Base-by-base conservation (phyloP, 1,284 basidiomycete genomes). In the Leucoagaricus sp. region DNA sequence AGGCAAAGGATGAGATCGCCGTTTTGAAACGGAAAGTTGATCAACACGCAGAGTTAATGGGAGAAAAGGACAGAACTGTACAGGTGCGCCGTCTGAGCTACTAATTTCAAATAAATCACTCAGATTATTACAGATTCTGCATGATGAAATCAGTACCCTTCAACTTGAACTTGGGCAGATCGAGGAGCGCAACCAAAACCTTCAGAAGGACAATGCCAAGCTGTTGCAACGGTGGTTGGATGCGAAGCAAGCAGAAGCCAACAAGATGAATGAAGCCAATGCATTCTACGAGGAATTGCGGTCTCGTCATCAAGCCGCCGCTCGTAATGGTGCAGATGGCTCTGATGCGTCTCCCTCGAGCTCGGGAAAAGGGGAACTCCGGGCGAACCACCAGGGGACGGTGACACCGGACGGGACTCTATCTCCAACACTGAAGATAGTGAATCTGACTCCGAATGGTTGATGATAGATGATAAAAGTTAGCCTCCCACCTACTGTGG, bases 141-240 rank as follows among this genome's bases (percentile, higher is more conserved):
- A 96, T 66, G 96, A 99, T 74, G 96, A 98, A 74, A 89, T 96
- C 71, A 88, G 86, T 63, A 93, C 94, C 0, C 81, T 94, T 33
- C 89, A 93, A 60, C 82, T 98, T 48, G 96, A 99, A 70, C 83
- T 98, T 15, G 84, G 87, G 45, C 93, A 96, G 68, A 87, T 97
- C 38, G 89, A 93, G 60, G 85, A 93, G 61, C 86, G 93, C 38
- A 98, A 97, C 69, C 80, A 87, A 64, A 89, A 82, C 21, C 81
- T 99, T 47, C 86, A 86, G 55, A 90, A 89, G 66, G 96, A 99
- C 73, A 99, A 99, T 66, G 95, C 96, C 17, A 90, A 91, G 63
- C 82, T 99, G 40, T 80, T 99, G 1, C 94, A 98, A 70, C 87
- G 95, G 15, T 98, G 95, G 95, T 79, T 98, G 23, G 95, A 98